Conservation (phyloP, 805 yeast species). For the Candida sanyiensis region DNA sequence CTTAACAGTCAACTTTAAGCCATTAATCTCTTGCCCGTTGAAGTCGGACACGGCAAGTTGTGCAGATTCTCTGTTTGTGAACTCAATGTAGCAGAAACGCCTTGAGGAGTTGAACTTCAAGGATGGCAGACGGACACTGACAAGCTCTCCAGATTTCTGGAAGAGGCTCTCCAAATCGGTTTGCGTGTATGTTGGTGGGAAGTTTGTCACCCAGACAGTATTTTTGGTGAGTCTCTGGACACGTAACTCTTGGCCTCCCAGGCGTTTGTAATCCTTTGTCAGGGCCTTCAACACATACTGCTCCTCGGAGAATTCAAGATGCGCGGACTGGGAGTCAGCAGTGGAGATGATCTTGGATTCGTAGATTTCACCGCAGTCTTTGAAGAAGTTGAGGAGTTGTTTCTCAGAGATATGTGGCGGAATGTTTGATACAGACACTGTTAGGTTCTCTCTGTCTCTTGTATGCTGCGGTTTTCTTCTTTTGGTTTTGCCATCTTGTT, state of each 20-base stretch:
- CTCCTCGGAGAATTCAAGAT: slow-evolving; percentile 51
- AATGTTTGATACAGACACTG: slow-evolving; percentile 49
- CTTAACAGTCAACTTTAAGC: slow-evolving; percentile 46
- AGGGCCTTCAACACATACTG: slow-evolving; percentile 50
- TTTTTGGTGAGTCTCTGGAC: slow-evolving; percentile 42
- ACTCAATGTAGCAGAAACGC: slow-evolving; percentile 73
- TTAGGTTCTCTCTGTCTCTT: slow-evolving; percentile 54
- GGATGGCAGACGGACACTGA: slow-evolving; percentile 60
- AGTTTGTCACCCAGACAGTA: slow-evolving; percentile 71
- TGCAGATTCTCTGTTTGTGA: slow-evolving; percentile 37
- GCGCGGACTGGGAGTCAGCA: slow-evolving; percentile 34
- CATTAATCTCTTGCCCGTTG: slow-evolving; percentile 34
- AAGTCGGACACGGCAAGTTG: slow-evolving; percentile 35
- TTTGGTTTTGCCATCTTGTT: slow-evolving; percentile 2
- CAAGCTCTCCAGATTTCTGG: slow-evolving; percentile 33
- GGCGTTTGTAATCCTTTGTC: slow-evolving; percentile 48
- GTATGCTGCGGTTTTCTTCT: slow-evolving; percentile 13
- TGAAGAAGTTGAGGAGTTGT: slow-evolving; percentile 40
- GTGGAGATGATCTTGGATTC: slow-evolving; percentile 27
- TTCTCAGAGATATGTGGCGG: slow-evolving; percentile 35
- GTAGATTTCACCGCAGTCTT: slow-evolving; percentile 54
- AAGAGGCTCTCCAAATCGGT: slow-evolving; percentile 38
- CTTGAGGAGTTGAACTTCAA: slow-evolving; percentile 48
- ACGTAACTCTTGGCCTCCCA: slow-evolving; percentile 37
- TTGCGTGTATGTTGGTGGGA: slow-evolving; percentile 49